Percentiles rank a stretch among this genome's conserved stretches.
Evolutionary conservation across 2,329 filamentous ascomycete species (phyloP).

Genomic region (Microsporum audouinii): DNA sequence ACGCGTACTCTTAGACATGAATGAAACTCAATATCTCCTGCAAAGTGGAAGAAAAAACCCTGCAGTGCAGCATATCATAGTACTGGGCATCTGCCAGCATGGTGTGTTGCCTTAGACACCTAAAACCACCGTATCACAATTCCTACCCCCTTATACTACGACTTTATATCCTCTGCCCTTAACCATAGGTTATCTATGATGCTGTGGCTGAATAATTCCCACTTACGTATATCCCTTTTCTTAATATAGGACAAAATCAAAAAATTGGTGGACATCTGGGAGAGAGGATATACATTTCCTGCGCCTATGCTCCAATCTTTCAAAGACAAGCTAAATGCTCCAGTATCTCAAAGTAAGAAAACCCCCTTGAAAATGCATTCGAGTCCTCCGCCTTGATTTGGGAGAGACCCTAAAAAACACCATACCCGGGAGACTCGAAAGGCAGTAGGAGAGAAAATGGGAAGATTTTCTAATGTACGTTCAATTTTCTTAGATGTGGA

Average conservation of each 20-base stretch:
- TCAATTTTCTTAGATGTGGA: constrained; percentile 39
- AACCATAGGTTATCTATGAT: constrained; percentile 8
- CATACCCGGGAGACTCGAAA: background rate
- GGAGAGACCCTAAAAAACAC: background rate
- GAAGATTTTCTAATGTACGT: constrained; percentile 21
- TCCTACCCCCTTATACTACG: constrained; percentile 1
- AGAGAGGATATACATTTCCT: constrained; percentile 87
- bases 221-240: constrained; percentile 41
- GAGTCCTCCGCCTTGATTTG: background rate
- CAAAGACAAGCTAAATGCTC: constrained; percentile 63
- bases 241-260: constrained; percentile 77
- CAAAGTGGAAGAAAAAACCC: background rate
- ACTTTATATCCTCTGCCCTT: constrained; percentile 8
- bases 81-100: background rate
- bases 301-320: constrained; percentile 65
- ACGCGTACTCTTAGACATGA: constrained; percentile 41
- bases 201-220: constrained; percentile 26
- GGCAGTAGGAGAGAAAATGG: constrained; percentile 10
- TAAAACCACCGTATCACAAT: constrained; percentile 10
- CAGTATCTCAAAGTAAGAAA: constrained; percentile 53
- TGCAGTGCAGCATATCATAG: constrained; percentile 3
- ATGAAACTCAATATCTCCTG: constrained; percentile 7
- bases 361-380: constrained; percentile 9
- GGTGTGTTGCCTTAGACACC: constrained; percentile 8
- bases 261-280: constrained; percentile 96